These are phyloP conservation scores for Talaromyces sp. DNA, from an alignment of 2,329 filamentous ascomycete species.

Conservation along the genomic window DNA sequence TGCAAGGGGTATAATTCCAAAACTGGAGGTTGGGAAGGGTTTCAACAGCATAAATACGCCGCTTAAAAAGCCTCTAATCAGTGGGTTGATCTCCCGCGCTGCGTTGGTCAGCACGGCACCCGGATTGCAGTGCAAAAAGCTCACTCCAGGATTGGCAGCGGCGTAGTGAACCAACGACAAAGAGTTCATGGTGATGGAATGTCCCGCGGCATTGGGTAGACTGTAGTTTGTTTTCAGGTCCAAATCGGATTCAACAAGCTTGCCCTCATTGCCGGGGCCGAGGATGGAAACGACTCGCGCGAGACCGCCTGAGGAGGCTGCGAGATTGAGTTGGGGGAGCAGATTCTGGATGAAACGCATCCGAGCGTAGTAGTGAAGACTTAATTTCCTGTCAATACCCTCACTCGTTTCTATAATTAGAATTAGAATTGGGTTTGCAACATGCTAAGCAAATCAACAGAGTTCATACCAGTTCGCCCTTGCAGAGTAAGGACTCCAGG, in stretches of 20 bases:
- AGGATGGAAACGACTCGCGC: constrained; percentile 53
- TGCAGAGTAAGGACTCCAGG: constrained; percentile 18
- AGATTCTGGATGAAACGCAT: constrained; percentile 31
- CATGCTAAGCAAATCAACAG: not conserved
- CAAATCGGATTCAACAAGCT: constrained; percentile 42
- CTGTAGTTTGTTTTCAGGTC: constrained; percentile 21
- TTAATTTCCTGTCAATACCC: constrained; percentile 26
- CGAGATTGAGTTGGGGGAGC: constrained; percentile 24
- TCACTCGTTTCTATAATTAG: constrained; percentile 24
- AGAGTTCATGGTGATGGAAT: constrained; percentile 48
- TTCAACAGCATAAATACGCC: constrained; percentile 6
- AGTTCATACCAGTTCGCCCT: constrained; percentile 13
- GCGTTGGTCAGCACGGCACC: constrained; percentile 46
- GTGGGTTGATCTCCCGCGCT: constrained; percentile 46
- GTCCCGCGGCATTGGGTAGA: constrained; percentile 22
- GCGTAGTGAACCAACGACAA: constrained; percentile 49
- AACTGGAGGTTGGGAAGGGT: constrained; percentile 8
- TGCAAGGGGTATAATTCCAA: constrained; percentile 13
- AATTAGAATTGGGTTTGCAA: not conserved
- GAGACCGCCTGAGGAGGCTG: constrained; percentile 27
- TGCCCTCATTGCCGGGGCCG: constrained; percentile 48
- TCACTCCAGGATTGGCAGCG: constrained; percentile 40
- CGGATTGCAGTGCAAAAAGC: constrained; percentile 49
- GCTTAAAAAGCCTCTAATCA: not conserved
- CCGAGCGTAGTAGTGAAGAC: constrained; percentile 29